Evolutionary conservation across 305 asterid genomes (phyloP), one percentile per base, ranked within the genome.

Genomic region (Fraxinus sp.): DNA sequence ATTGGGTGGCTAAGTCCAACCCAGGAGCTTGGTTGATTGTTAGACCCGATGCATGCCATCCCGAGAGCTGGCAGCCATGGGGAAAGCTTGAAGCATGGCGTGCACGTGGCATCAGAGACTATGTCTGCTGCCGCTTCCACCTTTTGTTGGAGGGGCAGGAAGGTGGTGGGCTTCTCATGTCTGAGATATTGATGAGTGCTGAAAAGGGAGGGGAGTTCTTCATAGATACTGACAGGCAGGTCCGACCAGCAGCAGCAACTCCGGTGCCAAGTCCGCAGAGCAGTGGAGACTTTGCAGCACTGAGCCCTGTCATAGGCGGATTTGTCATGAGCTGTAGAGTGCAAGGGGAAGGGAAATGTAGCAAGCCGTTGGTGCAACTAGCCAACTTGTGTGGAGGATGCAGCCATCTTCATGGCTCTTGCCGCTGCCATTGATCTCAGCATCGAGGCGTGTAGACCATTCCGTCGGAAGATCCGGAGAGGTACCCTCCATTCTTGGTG

Each of bases 1-100:
- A 95, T 88, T 92, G 95, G 97, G 98, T 95, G 78, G 95, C 97
- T 0, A 90, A 89, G 84, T 95, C 98, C 88, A 95, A 95, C 91
- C 97, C 98, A 30, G 98, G 98, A 86, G 97, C 98, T 86, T 95
- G 98, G 98, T 75, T 95, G 89, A 95, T 95, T 2, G 98, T 93
- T 84, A 92, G 92, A 3, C 98, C 98, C 2, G 97, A 95, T 79
- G 84, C 92, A 33, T 87, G 91, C 89, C 86, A 92, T 83, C 90
- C 93, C 0, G 94, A 90, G 80, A 90, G 97, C 89, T 93, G 97
- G 98, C 98, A 91, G 86, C 98, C 98, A 16, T 95, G 98, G 98
- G 98, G 98, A 82, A 95, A 93, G 88, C 98, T 95, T 6, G 98
- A 95, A 83, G 98, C 97, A 11, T 95, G 98, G 98, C 96, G 98